Percentiles rank a stretch among this genome's conserved stretches.
Conservation (phyloP, 768 basidiomycete genomes). For the Galerina marginata region DNA sequence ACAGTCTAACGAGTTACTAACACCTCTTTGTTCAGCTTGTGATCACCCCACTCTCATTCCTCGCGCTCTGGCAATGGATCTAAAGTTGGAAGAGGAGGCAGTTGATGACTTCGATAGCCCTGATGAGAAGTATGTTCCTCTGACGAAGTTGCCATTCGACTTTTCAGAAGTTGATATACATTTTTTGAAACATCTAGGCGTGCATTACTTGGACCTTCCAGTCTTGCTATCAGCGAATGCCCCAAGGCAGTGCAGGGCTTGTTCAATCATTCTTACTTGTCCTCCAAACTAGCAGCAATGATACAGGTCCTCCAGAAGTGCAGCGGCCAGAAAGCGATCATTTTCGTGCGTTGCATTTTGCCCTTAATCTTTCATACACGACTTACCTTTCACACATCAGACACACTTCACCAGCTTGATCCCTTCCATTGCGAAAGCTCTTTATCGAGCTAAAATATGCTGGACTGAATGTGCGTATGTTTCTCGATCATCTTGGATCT, state of each 20-base stretch:
- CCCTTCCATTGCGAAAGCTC: slow-evolving; percentile 4
- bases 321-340: slow-evolving; percentile 19
- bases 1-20: not conserved
- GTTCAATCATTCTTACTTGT: slow-evolving; percentile 5
- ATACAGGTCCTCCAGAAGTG: slow-evolving; percentile 5
- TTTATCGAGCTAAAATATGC: slow-evolving; percentile 6
- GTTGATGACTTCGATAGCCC: no score
- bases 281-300: slow-evolving; percentile 16
- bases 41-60: slow-evolving; percentile 11
- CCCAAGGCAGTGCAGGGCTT: not conserved
- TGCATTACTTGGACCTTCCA: no score
- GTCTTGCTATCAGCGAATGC: not conserved
- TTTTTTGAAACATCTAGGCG: no score
- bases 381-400: not conserved
- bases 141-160: not conserved
- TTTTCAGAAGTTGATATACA: no score
- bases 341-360: slow-evolving; percentile 16
- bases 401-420: slow-evolving; percentile 20
- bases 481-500: not conserved
- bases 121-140: not conserved
- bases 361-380: not conserved
- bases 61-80: not conserved
- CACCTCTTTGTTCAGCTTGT: slow-evolving; percentile 9
- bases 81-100: not conserved
- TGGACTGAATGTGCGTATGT: slow-evolving; percentile 11